Evolutionary conservation across 1,284 basidiomycete species (phyloP).

Genomic region (Golubevia sp.): DNA sequence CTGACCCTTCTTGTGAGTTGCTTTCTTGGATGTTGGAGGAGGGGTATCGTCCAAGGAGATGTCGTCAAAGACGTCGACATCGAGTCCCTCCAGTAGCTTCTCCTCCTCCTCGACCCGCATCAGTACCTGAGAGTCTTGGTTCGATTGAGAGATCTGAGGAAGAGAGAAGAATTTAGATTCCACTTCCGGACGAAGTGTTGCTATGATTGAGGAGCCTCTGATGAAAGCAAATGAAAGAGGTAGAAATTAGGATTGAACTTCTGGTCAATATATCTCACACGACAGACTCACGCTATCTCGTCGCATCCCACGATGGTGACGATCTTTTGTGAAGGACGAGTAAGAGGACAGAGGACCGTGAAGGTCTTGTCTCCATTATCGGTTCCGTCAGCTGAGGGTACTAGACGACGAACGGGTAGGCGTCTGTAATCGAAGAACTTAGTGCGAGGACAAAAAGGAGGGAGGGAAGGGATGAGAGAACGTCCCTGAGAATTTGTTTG

Average conservation of each 20-base stretch:
- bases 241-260: constrained; percentile 19
- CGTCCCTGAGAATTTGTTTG: too few species aligned
- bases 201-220: constrained; percentile 12
- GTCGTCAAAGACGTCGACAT: constrained; percentile 9
- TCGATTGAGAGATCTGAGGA: not conserved
- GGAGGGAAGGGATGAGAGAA: not conserved
- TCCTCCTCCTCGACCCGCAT: not conserved
- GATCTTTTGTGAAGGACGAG: constrained; percentile 45
- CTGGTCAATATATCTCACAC: too few species aligned
- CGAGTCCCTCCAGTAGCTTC: constrained; percentile 3
- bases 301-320: constrained; percentile 27
- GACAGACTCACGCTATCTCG: constrained; percentile 27
- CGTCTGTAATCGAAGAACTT: constrained; percentile 27
- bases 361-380: constrained; percentile 21
- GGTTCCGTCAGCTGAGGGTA: constrained; percentile 4
- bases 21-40: not conserved
- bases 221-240: constrained; percentile 15
- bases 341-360: constrained; percentile 32
- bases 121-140: not conserved
- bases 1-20: not conserved
- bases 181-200: constrained; percentile 1
- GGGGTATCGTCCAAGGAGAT: not conserved
- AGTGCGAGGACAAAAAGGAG: constrained; percentile 1
- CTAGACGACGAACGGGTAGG: constrained; percentile 26
- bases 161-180: not conserved